These are phyloP conservation scores for Lotus japonicus DNA, from an alignment of 306 rosid genomes.

Conservation along the genomic window DNA sequence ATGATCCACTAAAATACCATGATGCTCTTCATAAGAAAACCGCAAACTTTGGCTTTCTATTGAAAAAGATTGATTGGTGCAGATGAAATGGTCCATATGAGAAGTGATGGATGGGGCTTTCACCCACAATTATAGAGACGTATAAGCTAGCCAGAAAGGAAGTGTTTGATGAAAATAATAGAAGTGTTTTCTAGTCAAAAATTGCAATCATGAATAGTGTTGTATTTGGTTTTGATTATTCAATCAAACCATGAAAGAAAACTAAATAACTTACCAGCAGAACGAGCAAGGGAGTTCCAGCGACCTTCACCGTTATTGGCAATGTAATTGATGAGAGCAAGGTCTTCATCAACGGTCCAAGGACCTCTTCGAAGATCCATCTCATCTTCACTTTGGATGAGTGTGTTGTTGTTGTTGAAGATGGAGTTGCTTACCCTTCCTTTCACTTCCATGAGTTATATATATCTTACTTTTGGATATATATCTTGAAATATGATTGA, in stretches of 20 bases:
- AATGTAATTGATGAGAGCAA: conserved; percentile 81
- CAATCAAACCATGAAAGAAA: background rate
- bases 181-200: background rate
- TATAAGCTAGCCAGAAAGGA: background rate
- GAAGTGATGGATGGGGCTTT: conserved; percentile 25
- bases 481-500: background rate
- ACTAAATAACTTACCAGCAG: conserved; percentile 35
- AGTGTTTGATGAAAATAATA: conserved; percentile 15
- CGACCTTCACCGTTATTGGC: conserved; percentile 91
- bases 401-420: background rate
- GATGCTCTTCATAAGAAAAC: conserved; percentile 23
- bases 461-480: background rate
- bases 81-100: conserved; percentile 10
- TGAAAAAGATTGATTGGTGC: conserved; percentile 22
- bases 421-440: conserved; percentile 25
- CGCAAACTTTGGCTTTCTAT: conserved; percentile 33
- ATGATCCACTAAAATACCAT: conserved; percentile 24
- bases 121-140: conserved; percentile 16
- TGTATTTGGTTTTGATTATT: background rate
- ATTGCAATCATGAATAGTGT: conserved; percentile 12
- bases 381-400: conserved; percentile 33
- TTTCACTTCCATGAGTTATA: conserved; percentile 43
- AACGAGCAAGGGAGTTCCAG: conserved; percentile 84
- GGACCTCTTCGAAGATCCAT: conserved; percentile 82
- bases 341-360: conserved; percentile 85